Evolutionary conservation across 2,329 filamentous ascomycete species (phyloP).

Genomic region (Aureobasidium sp.): DNA sequence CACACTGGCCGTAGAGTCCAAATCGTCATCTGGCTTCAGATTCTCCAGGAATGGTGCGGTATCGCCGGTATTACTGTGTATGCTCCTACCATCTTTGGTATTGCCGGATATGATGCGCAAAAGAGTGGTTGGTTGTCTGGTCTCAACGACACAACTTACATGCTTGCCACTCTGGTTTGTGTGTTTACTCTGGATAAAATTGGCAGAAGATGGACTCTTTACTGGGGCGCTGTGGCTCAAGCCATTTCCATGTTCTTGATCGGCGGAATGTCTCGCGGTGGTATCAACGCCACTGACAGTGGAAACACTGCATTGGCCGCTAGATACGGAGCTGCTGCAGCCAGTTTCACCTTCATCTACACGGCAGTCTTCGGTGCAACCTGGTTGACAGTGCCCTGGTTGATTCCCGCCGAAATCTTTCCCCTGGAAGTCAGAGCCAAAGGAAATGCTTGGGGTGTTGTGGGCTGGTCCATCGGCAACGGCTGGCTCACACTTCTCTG

Average conservation of each 20-base stretch:
- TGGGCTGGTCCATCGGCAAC: conserved; percentile 69
- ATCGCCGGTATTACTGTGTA: conserved; percentile 31
- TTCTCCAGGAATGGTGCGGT: conserved; percentile 31
- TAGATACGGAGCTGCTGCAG: conserved; percentile 47
- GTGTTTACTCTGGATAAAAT: conserved; percentile 30
- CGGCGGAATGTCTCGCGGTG: conserved; percentile 25
- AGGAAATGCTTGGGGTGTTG: conserved; percentile 67
- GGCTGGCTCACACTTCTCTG: conserved; percentile 38
- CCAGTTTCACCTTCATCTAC: conserved; percentile 62
- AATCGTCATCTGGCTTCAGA: conserved; percentile 33
- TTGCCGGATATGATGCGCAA: conserved; percentile 25
- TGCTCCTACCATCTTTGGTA: conserved; percentile 26
- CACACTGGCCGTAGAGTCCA: conserved; percentile 29
- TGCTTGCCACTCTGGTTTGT: conserved; percentile 27
- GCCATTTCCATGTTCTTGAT: conserved; percentile 27
- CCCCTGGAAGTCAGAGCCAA: conserved; percentile 61
- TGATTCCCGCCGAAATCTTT: conserved; percentile 58
- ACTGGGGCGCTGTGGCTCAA: conserved; percentile 28
- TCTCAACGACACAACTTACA: conserved; percentile 31
- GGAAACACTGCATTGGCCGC: conserved; percentile 18
- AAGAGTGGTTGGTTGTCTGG: conserved; percentile 35
- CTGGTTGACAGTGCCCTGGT: conserved; percentile 48
- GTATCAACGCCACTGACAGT: conserved; percentile 20
- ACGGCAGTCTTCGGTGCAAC: conserved; percentile 57
- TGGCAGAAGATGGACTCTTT: conserved; percentile 26